These are phyloP conservation scores for Colletotrichum orchidophilum DNA, from an alignment of 2,329 filamentous ascomycete species.

Conservation along the genomic window DNA sequence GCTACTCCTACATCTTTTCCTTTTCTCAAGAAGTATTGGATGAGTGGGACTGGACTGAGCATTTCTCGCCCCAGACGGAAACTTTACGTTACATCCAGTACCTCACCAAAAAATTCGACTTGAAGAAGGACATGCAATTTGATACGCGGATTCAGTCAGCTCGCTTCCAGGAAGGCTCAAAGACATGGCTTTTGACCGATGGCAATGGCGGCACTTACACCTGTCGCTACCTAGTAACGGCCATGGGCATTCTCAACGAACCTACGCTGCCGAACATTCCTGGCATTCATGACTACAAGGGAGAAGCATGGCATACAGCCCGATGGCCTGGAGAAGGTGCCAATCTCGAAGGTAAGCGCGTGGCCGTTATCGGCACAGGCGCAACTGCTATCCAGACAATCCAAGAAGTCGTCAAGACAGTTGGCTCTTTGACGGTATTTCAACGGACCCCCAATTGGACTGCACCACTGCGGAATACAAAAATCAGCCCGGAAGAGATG, in stretches of 20 bases:
- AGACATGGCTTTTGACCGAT: slow-evolving; percentile 42
- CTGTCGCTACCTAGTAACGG: slow-evolving; percentile 42
- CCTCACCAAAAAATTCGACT: slow-evolving; percentile 46
- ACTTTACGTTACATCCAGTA: slow-evolving; percentile 50
- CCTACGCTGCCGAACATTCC: slow-evolving; percentile 52
- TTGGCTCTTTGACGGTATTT: slow-evolving; percentile 61
- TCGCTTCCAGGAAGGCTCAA: slow-evolving; percentile 38
- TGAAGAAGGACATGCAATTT: slow-evolving; percentile 44
- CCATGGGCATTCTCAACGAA: slow-evolving; percentile 48
- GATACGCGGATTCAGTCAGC: slow-evolving; percentile 42
- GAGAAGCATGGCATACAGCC: slow-evolving; percentile 55
- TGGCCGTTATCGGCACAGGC: slow-evolving; percentile 60
- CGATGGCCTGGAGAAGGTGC: slow-evolving; percentile 53
- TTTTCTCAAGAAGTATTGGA: slow-evolving; percentile 52
- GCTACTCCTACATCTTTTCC: slow-evolving; percentile 54
- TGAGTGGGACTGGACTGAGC: slow-evolving; percentile 52
- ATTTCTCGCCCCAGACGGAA: slow-evolving; percentile 46
- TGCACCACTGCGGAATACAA: slow-evolving; percentile 38
- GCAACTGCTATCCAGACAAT: slow-evolving; percentile 57
- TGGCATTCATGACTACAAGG: slow-evolving; percentile 51
- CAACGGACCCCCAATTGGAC: slow-evolving; percentile 60
- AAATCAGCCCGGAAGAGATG: slow-evolving; percentile 34
- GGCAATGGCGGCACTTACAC: slow-evolving; percentile 37
- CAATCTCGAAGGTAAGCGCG: slow-evolving; percentile 55
- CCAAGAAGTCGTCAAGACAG: slow-evolving; percentile 54